A percentile compares a stretch with the other conserved stretches of the same genome.
These are phyloP conservation scores for Linum usitatissimum DNA, from an alignment of 345 rosid genomes.

Conservation along the genomic window DNA sequence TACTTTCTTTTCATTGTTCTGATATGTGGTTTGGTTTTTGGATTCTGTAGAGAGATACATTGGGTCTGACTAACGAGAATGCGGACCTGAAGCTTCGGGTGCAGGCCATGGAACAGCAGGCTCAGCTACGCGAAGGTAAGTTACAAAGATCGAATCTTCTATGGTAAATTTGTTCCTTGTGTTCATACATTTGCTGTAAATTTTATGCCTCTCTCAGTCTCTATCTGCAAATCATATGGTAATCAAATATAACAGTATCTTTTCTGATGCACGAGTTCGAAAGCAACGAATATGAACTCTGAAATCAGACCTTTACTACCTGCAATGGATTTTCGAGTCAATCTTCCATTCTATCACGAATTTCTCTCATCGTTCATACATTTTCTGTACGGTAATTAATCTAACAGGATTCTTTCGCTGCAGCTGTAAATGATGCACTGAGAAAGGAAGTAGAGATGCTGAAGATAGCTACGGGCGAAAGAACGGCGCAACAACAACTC, in stretches of 20 bases:
- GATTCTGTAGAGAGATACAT: neutral
- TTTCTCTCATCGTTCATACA: neutral
- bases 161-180: neutral
- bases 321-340: neutral
- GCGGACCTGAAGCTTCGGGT: constrained; percentile 7
- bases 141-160: neutral
- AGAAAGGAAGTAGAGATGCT: constrained; percentile 10
- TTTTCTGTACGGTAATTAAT: neutral
- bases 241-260: too few relatives aligned
- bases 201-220: too few relatives aligned
- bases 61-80: constrained; percentile 5
- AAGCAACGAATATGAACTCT: neutral
- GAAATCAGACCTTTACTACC: neutral
- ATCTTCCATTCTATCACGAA: neutral
- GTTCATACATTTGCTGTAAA: too few relatives aligned
- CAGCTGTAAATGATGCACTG: constrained; percentile 10
- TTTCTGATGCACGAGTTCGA: too few relatives aligned
- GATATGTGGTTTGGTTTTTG: neutral
- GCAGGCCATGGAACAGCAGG: constrained; percentile 11
- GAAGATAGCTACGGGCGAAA: constrained; percentile 4
- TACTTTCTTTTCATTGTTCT: neutral
- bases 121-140: constrained; percentile 7
- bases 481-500: neutral
- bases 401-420: neutral
- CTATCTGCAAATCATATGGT: too few relatives aligned